Evolutionary conservation across 78 protist genomes (phyloP).

Genomic region (Reticulomyxa filosa): DNA sequence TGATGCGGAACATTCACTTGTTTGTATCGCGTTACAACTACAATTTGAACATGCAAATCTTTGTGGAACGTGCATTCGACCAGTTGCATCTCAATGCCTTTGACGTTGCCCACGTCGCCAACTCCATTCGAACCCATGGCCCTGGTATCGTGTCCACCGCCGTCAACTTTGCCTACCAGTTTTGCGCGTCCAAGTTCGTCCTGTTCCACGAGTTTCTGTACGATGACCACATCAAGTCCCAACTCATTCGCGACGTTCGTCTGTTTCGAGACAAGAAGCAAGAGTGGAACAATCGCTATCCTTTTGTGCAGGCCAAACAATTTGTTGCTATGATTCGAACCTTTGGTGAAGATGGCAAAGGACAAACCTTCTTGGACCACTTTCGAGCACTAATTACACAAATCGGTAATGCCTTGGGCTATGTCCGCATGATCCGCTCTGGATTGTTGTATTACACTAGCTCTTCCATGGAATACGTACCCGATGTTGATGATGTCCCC

Average conservation of each 20-base stretch:
- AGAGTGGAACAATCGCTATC: not conserved
- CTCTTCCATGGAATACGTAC: not conserved
- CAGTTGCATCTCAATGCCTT: too few species aligned
- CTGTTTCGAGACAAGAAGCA: not conserved
- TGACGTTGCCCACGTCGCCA: too few species aligned
- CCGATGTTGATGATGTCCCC: not conserved
- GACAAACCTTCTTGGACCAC: too few species aligned
- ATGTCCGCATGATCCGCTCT: not conserved
- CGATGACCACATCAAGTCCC: not conserved
- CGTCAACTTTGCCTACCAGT: slow-evolving; percentile 65
- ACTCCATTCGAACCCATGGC: slow-evolving; percentile 91
- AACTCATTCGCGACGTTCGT: not conserved
- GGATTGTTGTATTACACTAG: not conserved
- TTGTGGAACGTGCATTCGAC: not conserved
- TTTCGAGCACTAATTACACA: too few species aligned
- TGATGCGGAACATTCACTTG: slow-evolving; percentile 76
- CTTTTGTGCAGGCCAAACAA: too few species aligned
- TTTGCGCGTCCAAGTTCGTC: not conserved
- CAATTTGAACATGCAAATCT: slow-evolving; percentile 63
- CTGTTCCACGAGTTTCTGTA: not conserved
- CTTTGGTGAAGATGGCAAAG: too few species aligned
- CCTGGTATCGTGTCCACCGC: slow-evolving; percentile 88
- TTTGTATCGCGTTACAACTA: slow-evolving; percentile 75
- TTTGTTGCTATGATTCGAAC: too few species aligned
- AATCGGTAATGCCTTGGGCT: not conserved